A percentile compares a stretch with the other conserved stretches of the same genome.
These are phyloP conservation scores for Rostrohypoxylon terebratum DNA, from an alignment of 495 filamentous ascomycete genomes.

Conservation along the genomic window DNA sequence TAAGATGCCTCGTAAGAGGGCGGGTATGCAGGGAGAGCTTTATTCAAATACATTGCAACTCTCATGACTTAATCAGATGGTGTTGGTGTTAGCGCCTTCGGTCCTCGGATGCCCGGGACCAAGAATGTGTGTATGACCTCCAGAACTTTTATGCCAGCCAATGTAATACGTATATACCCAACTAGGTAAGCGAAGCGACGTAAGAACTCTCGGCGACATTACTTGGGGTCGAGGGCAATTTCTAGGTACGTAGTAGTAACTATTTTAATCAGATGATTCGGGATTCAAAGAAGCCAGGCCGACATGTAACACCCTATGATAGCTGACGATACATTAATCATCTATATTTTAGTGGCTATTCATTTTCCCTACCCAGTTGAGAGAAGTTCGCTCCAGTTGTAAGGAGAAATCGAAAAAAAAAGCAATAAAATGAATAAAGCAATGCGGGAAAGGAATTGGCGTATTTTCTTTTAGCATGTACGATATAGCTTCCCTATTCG, in stretches of 20 bases:
- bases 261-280: neutral
- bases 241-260: neutral
- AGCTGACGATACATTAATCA: neutral
- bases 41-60: conserved; percentile 25
- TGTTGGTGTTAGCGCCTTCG: conserved; percentile 17
- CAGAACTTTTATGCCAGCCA: neutral
- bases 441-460: neutral
- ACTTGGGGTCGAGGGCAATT: neutral
- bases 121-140: conserved; percentile 6
- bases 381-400: no score
- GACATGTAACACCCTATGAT: neutral
- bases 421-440: neutral
- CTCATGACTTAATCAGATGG: conserved; percentile 17
- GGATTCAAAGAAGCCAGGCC: neutral
- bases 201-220: neutral
- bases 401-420: no score
- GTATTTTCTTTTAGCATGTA: neutral
- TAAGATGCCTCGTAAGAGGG: conserved; percentile 21
- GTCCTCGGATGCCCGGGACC: conserved; percentile 26
- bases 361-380: no score
- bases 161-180: neutral
- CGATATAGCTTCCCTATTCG: neutral
- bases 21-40: conserved; percentile 37
- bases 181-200: neutral
- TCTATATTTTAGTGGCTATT: neutral